Conservation (phyloP, 768 basidiomycete genomes). For the Paxillus involutus region DNA sequence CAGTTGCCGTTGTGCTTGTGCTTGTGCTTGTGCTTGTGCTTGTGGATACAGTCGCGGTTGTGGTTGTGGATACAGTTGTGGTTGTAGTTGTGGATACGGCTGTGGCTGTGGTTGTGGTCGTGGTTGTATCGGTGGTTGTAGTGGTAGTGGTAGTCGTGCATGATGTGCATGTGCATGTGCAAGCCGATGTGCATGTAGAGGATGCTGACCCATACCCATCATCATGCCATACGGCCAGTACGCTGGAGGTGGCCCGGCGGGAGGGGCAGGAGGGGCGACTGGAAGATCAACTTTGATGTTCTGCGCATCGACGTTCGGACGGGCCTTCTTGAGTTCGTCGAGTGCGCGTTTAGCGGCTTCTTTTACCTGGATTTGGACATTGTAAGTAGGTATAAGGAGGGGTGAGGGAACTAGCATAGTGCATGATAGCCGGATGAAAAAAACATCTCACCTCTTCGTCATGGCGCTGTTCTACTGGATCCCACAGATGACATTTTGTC, state of each 20-base stretch:
- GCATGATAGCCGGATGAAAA: too few species aligned
- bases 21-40: too few species aligned
- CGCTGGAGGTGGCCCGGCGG: not conserved
- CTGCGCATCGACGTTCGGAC: constrained; percentile 63
- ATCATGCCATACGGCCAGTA: not conserved
- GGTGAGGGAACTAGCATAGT: not conserved
- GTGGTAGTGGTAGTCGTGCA: too few species aligned
- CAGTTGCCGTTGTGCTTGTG: too few species aligned
- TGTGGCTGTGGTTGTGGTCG: too few species aligned
- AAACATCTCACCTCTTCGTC: constrained; percentile 53
- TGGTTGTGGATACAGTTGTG: too few species aligned
- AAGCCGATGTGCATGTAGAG: too few species aligned
- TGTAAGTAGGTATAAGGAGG: not conserved
- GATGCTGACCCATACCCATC: too few species aligned
- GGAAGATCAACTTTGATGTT: constrained; percentile 69
- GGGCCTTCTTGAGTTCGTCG: constrained; percentile 54
- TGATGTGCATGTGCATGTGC: too few species aligned
- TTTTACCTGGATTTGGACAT: constrained; percentile 48
- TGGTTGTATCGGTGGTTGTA: too few species aligned
- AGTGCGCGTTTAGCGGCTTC: constrained; percentile 65
- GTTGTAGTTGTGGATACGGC: too few species aligned
- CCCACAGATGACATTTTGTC: constrained; percentile 66
- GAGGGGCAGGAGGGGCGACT: not conserved
- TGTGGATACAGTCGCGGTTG: too few species aligned
- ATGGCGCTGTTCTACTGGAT: constrained; percentile 62